Conservation (phyloP, 305 asterid genomes). For the Petunia hybrid region DNA sequence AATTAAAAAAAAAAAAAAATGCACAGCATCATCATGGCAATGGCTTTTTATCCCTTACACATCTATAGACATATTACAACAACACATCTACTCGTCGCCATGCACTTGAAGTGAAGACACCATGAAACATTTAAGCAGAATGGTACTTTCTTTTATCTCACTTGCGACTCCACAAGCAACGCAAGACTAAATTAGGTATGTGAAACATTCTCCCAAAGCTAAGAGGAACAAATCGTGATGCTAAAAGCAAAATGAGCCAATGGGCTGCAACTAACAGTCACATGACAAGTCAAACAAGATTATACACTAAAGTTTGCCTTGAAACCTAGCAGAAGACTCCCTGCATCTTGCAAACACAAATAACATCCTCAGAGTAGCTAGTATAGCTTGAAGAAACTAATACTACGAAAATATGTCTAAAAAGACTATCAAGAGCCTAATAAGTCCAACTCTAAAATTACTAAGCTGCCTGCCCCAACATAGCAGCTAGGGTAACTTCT, state of each 20-base stretch:
- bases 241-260: not conserved
- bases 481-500: not conserved
- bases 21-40: not conserved
- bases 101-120: not conserved
- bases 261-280: conserved; percentile 6
- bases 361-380: not conserved
- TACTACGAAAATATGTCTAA: not conserved
- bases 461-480: conserved; percentile 3
- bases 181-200: not conserved
- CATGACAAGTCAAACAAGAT: not conserved
- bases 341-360: not conserved
- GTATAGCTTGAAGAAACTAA: conserved; percentile 1
- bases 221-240: conserved; percentile 10
- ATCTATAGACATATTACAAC: not conserved
- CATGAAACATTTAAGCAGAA: not conserved
- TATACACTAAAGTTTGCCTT: not conserved
- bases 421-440: not conserved
- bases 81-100: not conserved
- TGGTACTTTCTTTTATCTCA: not conserved
- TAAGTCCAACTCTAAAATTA: not conserved
- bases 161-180: not conserved
- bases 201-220: conserved; percentile 11
- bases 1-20: not conserved
- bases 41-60: not conserved
- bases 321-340: not conserved